phyloP scores from a whole-genome alignment of 176 grass and related monocot genomes.

The Chrysopogon serrulatus region DNA sequence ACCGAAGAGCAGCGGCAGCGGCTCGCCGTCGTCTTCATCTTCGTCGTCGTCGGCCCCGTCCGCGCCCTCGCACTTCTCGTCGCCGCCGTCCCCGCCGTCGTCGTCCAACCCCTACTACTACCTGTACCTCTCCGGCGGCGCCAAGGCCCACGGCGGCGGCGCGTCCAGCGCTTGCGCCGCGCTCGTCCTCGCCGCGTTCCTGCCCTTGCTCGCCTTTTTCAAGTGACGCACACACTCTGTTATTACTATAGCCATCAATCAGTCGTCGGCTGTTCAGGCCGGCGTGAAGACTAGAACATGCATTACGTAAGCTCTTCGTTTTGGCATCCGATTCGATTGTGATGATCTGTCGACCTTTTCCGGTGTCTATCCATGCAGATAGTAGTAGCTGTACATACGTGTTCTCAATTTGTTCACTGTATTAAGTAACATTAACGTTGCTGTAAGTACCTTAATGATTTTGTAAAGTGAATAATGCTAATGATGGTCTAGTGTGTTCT shows the following conservation, averaged over 20 bases:
- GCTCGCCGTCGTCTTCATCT: not conserved
- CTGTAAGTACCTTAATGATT: not conserved
- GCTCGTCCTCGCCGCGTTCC: not conserved
- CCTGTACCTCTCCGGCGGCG: slow-evolving; percentile 56
- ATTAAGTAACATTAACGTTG: not conserved
- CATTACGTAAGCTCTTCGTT: not conserved
- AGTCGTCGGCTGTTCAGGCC: not conserved
- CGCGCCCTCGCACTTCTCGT: slow-evolving; percentile 26
- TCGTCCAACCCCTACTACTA: slow-evolving; percentile 69
- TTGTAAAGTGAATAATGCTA: slow-evolving; percentile 6
- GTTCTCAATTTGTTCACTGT: not conserved
- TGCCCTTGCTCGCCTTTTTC: slow-evolving; percentile 10
- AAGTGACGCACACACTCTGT: not conserved
- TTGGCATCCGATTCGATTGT: not conserved
- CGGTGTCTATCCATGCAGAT: not conserved
- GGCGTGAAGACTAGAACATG: not conserved
- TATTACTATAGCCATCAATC: not conserved
- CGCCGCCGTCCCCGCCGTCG: slow-evolving; percentile 44
- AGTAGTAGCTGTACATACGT: too few relatives aligned
- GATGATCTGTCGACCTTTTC: not conserved
- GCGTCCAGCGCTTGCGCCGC: slow-evolving; percentile 13
- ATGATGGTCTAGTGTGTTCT: not conserved
- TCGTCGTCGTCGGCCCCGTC: slow-evolving; percentile 27
- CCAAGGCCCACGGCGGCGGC: not conserved
- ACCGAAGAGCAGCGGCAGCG: slow-evolving; percentile 20